These are phyloP conservation scores for Otatea glauca DNA, from an alignment of 176 grass and related monocot genomes.

Conservation along the genomic window DNA sequence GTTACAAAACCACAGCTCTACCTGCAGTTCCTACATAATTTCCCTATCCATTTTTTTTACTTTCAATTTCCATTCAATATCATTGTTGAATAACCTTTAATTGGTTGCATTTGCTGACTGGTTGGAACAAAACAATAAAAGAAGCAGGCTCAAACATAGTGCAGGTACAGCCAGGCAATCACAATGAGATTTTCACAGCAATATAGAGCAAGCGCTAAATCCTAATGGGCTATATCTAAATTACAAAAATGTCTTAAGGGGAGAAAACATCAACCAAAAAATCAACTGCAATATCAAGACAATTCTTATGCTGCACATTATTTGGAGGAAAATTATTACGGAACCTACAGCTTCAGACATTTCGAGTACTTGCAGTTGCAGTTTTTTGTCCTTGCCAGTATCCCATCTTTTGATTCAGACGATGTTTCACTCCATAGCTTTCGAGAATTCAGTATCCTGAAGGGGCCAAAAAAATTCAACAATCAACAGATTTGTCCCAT, in stretches of 20 bases:
- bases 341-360: conserved; percentile 54
- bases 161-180: neutral
- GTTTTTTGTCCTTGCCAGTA: conserved; percentile 34
- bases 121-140: neutral
- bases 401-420: conserved; percentile 39
- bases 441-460: conserved; percentile 24
- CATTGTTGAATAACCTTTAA: neutral
- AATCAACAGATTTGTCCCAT: neutral
- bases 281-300: neutral
- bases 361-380: conserved; percentile 61
- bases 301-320: neutral
- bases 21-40: neutral
- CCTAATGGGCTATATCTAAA: neutral
- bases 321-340: neutral
- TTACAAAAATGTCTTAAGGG: neutral
- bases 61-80: neutral
- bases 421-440: neutral
- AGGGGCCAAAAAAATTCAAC: neutral
- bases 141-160: neutral
- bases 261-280: neutral
- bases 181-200: neutral
- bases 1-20: neutral
- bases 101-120: neutral
- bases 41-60: neutral
- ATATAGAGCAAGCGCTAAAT: neutral